phyloP scores from a whole-genome alignment of 306 rosid genomes.

The Dalbergia cochinchinensis region DNA sequence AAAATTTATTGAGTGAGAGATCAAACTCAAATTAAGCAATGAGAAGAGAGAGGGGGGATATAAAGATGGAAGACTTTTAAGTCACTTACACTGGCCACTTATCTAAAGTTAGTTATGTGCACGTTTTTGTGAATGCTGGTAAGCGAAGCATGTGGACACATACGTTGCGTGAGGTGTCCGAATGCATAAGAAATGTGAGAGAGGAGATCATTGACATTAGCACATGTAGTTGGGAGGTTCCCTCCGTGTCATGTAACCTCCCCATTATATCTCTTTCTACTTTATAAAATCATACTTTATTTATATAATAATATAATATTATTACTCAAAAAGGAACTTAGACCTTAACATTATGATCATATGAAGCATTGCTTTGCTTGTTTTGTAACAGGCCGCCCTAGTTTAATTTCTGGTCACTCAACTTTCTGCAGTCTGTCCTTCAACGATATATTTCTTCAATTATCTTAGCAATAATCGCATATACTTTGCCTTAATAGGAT shows the following conservation, averaged over 20 bases:
- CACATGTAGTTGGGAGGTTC: constrained; percentile 59
- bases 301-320: constrained; percentile 4
- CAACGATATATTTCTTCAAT: neutral
- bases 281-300: neutral
- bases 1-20: constrained; percentile 28
- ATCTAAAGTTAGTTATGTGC: constrained; percentile 71
- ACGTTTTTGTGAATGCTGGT: constrained; percentile 68
- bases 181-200: constrained; percentile 47
- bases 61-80: constrained; percentile 42
- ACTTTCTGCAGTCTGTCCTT: neutral
- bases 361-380: constrained; percentile 40
- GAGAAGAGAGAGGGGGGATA: neutral
- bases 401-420: constrained; percentile 38
- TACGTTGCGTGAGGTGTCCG: constrained; percentile 71
- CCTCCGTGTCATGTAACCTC: constrained; percentile 49
- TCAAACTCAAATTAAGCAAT: constrained; percentile 15
- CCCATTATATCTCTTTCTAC: constrained; percentile 28
- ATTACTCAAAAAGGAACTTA: constrained; percentile 18
- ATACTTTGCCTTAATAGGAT: constrained; percentile 31
- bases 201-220: constrained; percentile 53
- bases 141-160: constrained; percentile 62
- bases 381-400: constrained; percentile 1
- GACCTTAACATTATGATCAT: constrained; percentile 28
- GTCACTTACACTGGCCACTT: constrained; percentile 50
- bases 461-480: constrained; percentile 12